phyloP scores from a whole-genome alignment of 2,329 filamentous ascomycete genomes.

The Aureobasidium lini region DNA sequence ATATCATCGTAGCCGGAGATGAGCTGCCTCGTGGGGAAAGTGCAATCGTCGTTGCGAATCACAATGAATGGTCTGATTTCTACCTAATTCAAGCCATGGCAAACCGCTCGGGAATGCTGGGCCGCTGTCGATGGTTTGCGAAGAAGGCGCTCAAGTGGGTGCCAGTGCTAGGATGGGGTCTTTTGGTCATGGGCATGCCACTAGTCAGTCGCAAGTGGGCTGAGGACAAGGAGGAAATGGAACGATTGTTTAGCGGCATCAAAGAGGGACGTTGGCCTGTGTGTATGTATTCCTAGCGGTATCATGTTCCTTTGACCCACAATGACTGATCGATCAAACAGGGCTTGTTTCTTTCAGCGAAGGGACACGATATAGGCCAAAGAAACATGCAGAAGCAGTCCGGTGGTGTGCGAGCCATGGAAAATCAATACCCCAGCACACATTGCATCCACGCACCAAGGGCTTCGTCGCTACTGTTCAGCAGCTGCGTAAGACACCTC shows the following conservation, averaged over 20 bases:
- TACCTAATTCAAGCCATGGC: constrained; percentile 57
- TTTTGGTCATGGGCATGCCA: constrained; percentile 60
- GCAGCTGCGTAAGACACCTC: constrained; percentile 35
- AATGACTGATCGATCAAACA: constrained; percentile 22
- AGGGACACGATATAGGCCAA: constrained; percentile 51
- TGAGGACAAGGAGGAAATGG: constrained; percentile 49
- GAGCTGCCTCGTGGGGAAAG: constrained; percentile 47
- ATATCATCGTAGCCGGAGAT: constrained; percentile 48
- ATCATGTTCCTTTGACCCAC: background rate
- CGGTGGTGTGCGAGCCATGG: constrained; percentile 46
- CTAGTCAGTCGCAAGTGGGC: constrained; percentile 55
- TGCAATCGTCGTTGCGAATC: constrained; percentile 54
- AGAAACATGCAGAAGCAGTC: constrained; percentile 45
- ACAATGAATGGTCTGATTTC: constrained; percentile 56
- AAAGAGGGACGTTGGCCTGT: constrained; percentile 41
- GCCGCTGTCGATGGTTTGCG: constrained; percentile 55
- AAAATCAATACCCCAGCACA: constrained; percentile 47
- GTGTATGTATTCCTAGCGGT: constrained; percentile 39
- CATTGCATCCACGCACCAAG: constrained; percentile 54
- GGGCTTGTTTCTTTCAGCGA: constrained; percentile 60
- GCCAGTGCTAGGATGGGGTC: constrained; percentile 56
- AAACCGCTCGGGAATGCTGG: constrained; percentile 48
- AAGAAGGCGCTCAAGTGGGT: constrained; percentile 53
- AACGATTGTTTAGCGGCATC: constrained; percentile 50
- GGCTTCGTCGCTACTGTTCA: constrained; percentile 55